phyloP scores from a whole-genome alignment of 169 alveolate genomes.

The Plasmodium inui region DNA sequence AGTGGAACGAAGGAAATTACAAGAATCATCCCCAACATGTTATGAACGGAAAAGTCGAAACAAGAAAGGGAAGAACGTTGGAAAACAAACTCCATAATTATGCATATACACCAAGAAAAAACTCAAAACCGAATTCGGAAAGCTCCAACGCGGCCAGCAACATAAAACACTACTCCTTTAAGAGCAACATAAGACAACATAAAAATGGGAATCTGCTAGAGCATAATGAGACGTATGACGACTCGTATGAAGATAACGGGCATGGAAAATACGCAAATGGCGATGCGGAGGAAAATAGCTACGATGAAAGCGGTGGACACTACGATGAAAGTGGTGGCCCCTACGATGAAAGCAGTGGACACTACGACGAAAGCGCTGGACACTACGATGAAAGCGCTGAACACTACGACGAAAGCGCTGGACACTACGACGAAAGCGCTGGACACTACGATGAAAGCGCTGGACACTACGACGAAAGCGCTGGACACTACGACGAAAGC shows the following conservation, averaged over 20 bases:
- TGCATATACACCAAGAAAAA: neutral
- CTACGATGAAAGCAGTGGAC: neutral
- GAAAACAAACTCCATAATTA: neutral
- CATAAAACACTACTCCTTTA: conserved; percentile 1
- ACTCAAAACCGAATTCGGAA: neutral
- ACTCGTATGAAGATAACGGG: conserved; percentile 11
- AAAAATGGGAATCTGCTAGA: conserved; percentile 6
- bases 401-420: conserved; percentile 2
- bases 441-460: neutral
- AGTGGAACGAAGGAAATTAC: conserved; percentile 1
- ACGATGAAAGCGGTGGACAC: neutral
- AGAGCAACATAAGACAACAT: conserved; percentile 1
- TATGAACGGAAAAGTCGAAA: neutral
- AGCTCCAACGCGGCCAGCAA: neutral
- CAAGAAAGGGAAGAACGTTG: neutral
- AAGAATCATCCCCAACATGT: neutral
- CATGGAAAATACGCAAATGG: neutral
- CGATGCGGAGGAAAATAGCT: neutral
- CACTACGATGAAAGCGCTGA: neutral
- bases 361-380: neutral
- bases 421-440: neutral
- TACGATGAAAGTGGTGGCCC: neutral
- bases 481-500: neutral
- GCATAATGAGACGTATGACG: conserved; percentile 1
- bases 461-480: neutral